Evolutionary conservation across 441 rosid genomes (phyloP), one percentile per base, ranked within the genome.

Genomic region (Cnidoscolus chayamansa): DNA sequence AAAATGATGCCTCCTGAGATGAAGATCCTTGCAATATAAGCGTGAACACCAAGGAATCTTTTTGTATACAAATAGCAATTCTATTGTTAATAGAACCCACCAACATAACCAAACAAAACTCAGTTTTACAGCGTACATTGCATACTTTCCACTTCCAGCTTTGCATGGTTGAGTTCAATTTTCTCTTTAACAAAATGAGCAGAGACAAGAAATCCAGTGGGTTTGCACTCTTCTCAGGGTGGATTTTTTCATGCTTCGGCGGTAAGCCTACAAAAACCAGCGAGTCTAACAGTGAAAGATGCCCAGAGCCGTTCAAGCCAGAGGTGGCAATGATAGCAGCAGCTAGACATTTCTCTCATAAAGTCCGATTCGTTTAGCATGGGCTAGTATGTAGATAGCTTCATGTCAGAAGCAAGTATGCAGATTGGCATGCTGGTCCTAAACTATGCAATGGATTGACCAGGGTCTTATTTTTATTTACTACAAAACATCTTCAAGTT

Each of bases 341-440:
- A n/a, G 64, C 82, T n/a, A 85, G 78, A 66, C 86, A 83, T 63
- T 85, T 83, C 74, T 77, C 81, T 17, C 25, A 25, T 25, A 25
- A 25, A 54, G 32, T 30, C 47, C 16, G 0, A 25, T 25, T 25
- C 25, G 25, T 25, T 25, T 25, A 25, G 25, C 25, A 25, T 25
- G 25, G 25, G 25, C 25, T 25, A 25, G 25, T 25, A 25, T 25
- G 25, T 25, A 25, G 25, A 25, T 25, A 25, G 25, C 25, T 25
- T 25, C 25, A 25, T 25, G 25, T 25, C 25, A 25, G 25, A 25
- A 25, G 25, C 25, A 25, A 25, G 25, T 25, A 25, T 25, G 25
- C 25, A 25, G 25, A 25, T 25, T 25, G 25, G 25, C 25, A 25
- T 25, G 25, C 25, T 25, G 25, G 25, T 25, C 25, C 25, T 25